Base-by-base conservation (phyloP, 257 asterid species). In the Solanum chiquidenum region DNA sequence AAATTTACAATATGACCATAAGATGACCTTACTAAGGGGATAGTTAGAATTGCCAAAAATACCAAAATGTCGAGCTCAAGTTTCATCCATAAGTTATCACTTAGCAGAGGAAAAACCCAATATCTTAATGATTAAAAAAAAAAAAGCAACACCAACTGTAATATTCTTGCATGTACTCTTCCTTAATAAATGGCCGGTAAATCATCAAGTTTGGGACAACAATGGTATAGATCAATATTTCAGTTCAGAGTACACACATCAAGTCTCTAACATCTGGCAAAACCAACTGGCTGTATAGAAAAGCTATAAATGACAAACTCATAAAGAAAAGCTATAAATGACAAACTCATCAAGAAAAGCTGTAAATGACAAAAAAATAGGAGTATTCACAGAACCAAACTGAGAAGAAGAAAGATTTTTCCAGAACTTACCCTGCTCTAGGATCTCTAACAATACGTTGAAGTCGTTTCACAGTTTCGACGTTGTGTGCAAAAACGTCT, bases 371-470 rank as follows among this genome's bases (percentile, higher is more conserved):
- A 18, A 88, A 38, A 38, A 42, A 31, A 16, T 77, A 88, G 73
- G 21, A 77, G 34, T n/a, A 77, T 6, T 12, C 40, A 87, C 40
- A 31, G 52, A 33, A 55, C 38, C 44, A 33, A 69, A 71, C 9
- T 42, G 58, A 66, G 74, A 31, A 38, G 52, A 66, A 83, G 85
- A 87, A 87, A 68, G 80, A 18, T 33, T 25, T 73, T 2, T 74
- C n/a, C 87, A 86, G 87, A 85, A 89, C 96, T 91, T 88, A 95
- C 99, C 99, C 98, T 80, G 99, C 99, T 89, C 98, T 94, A 46
- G 99, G 99, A 92, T 96, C 99, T 90, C 99, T 94, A 86, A 97
- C 99, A 86, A 96, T 94, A 83, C 98, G 94, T 90, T 97, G 99
- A 88, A 96, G 93, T 13, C 98, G 92, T 90, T 91, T 95, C 89